Evolutionary conservation across 495 filamentous ascomycete species (phyloP).

Genomic region (Cercophora scortea): DNA sequence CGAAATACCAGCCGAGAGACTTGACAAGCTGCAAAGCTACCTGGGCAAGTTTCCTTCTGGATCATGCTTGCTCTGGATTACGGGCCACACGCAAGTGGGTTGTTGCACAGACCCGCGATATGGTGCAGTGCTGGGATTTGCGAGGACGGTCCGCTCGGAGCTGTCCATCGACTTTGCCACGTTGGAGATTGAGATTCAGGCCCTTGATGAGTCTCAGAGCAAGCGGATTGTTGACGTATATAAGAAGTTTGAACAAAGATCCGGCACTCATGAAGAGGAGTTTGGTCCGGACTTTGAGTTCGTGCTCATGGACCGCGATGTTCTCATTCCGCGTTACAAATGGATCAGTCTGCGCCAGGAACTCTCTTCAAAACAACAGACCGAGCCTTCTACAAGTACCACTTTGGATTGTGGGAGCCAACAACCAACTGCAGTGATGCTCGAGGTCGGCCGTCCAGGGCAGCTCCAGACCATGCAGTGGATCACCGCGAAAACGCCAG

Average conservation of each 20-base stretch:
- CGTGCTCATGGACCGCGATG: no score
- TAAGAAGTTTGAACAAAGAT: not conserved
- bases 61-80: not conserved
- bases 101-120: not conserved
- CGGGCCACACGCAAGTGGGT: not conserved
- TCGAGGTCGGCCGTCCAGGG: no score
- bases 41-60: not conserved
- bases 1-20: not conserved
- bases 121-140: not conserved
- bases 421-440: no score
- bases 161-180: not conserved
- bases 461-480: not conserved
- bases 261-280: no score
- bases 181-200: not conserved
- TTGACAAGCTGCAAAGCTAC: not conserved
- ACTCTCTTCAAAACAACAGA: no score
- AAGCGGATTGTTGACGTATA: not conserved
- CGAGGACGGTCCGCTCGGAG: not conserved
- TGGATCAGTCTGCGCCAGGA: no score
- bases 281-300: no score
- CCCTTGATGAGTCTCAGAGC: not conserved
- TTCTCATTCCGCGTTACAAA: no score
- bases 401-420: no score
- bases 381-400: no score
- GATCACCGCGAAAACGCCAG: no score